Conservation (phyloP, 2,329 filamentous ascomycete species). For the Scolecobasidium constrictum region DNA sequence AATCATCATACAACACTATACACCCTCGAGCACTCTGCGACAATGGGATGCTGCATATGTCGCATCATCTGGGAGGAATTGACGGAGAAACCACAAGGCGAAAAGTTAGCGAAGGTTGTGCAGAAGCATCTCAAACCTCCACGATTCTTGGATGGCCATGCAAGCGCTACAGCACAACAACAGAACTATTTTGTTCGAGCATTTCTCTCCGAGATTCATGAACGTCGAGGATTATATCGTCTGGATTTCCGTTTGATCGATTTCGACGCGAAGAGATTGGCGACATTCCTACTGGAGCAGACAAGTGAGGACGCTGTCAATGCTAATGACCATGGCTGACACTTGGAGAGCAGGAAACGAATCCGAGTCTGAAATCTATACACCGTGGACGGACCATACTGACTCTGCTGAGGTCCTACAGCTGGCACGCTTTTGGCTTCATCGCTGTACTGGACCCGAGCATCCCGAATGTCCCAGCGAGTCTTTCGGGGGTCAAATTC, state of each 20-base stretch:
- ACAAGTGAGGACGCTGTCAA: not conserved
- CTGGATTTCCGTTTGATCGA: not conserved
- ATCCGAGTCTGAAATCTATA: not conserved
- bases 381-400: not conserved
- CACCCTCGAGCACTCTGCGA: slow-evolving; percentile 6
- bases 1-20: slow-evolving; percentile 10
- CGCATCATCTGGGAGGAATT: not conserved
- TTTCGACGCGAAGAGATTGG: not conserved
- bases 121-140: too few species aligned
- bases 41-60: slow-evolving; percentile 11
- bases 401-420: slow-evolving; percentile 8
- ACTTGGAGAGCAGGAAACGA: not conserved
- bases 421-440: slow-evolving; percentile 12
- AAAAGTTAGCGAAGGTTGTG: not conserved
- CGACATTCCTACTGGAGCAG: not conserved
- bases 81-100: not conserved
- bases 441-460: slow-evolving; percentile 12
- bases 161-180: too few species aligned
- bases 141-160: too few species aligned
- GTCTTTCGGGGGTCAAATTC: not conserved
- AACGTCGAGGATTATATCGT: not conserved
- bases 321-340: not conserved
- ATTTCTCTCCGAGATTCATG: not conserved
- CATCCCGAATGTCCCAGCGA: slow-evolving; percentile 4
- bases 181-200: not conserved